Base-by-base conservation (phyloP, 768 basidiomycete species). In the Mycena rosella region DNA sequence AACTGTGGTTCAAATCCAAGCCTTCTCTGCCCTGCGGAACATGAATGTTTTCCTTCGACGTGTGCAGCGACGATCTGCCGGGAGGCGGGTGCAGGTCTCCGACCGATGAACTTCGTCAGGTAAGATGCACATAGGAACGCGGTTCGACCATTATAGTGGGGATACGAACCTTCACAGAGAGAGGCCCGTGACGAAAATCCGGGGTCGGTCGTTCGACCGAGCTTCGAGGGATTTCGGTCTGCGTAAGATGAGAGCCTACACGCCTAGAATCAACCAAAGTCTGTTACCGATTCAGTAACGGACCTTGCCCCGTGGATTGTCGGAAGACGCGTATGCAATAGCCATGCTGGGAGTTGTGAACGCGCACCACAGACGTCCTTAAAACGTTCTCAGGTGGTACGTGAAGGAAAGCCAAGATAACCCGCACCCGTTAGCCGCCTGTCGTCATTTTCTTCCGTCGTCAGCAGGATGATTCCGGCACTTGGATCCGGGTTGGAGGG, bases 301-400 rank as follows among this genome's bases (percentile, higher is more conserved):
- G 77, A 91, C 94, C 84, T 88, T 89, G 27, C 90, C 88, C 70
- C 83, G 86, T 20, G 83, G 81, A 59, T 83, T 78, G 45, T 74
- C 72, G 36, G 88, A 83, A 20, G 90, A 88, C 20, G 86, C 87
- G 72, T 90, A 93, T 32, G 86, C 92, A 60, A 95, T 82, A 0
- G 93, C 91, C 92, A 95, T 94, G 75, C 91, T 92, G 22, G 88
- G 82, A 27, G 94, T 90, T 9, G 94, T 95, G 78, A 95, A 95
- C 44, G 88, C 92, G 74, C 93, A 94, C 91, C 92, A 95, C 40
- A 94, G 78, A 36, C 91, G 87, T 32, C 85, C 93, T 92, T 49
- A 36, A 53, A 34, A 7, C 29, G 45, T 13, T 67, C n/a, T n/a
- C 32, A 52, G 22, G 44, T 52, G 22, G n/a, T 5, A 44, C 55